These are phyloP conservation scores for Candida saitoana DNA, from an alignment of 805 yeast species.

Conservation along the genomic window DNA sequence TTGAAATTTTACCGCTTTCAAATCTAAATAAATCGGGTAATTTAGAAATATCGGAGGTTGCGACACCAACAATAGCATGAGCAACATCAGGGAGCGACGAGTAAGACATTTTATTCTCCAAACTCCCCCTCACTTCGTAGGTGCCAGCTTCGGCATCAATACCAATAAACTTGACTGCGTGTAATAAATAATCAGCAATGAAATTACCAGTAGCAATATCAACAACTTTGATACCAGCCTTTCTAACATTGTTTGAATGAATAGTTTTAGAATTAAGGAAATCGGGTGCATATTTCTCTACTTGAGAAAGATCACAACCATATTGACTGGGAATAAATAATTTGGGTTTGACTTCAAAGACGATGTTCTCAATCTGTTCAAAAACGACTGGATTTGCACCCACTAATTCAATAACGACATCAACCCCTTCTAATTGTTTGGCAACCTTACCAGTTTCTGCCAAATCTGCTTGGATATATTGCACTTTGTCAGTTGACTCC, in stretches of 20 bases:
- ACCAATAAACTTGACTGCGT: constrained; percentile 32
- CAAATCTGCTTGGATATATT: constrained; percentile 36
- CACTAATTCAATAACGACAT: constrained; percentile 48
- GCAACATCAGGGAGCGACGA: constrained; percentile 43
- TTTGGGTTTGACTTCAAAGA: constrained; percentile 41
- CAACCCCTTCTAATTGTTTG: constrained; percentile 43
- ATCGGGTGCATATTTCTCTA: constrained; percentile 27
- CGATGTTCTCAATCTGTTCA: constrained; percentile 34
- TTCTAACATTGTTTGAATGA: constrained; percentile 39
- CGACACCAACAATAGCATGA: constrained; percentile 37
- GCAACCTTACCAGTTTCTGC: constrained; percentile 22
- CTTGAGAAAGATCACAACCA: constrained; percentile 43
- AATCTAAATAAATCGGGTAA: constrained; percentile 45
- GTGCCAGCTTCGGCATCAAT: constrained; percentile 30
- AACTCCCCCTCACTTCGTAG: constrained; percentile 39
- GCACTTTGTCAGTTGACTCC: constrained; percentile 30
- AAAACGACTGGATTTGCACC: constrained; percentile 28
- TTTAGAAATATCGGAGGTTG: constrained; percentile 29
- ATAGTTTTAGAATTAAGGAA: constrained; percentile 28
- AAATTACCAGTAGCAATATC: constrained; percentile 9
- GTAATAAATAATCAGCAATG: constrained; percentile 25
- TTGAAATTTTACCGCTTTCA: constrained; percentile 37
- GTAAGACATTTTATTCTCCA: constrained; percentile 30
- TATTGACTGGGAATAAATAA: constrained; percentile 59
- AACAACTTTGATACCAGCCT: constrained; percentile 13